These are phyloP conservation scores for Coemansia sp. DNA, from an alignment of 192 early-diverging fungal genomes.

Conservation along the genomic window DNA sequence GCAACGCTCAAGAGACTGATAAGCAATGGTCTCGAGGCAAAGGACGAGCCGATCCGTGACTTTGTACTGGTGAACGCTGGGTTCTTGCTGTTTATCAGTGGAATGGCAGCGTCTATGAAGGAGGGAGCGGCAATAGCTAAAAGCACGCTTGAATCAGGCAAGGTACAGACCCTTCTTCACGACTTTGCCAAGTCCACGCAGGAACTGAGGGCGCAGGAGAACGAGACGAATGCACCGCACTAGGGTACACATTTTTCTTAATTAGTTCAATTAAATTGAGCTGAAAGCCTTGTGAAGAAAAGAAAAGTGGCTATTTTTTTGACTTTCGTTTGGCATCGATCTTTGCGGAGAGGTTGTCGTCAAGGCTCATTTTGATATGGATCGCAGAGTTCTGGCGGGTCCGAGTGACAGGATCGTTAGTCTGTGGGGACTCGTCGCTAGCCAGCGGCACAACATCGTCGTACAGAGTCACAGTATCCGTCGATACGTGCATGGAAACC, in stretches of 20 bases:
- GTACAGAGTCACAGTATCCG: conserved; percentile 66
- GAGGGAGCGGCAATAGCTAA: conserved; percentile 78
- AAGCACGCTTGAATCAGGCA: conserved; percentile 69
- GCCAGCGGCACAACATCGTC: conserved; percentile 77
- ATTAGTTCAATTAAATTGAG: background rate
- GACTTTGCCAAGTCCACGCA: conserved; percentile 56
- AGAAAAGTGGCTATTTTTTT: background rate
- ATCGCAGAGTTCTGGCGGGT: conserved; percentile 66
- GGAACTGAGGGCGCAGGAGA: conserved; percentile 18
- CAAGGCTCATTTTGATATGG: conserved; percentile 61
- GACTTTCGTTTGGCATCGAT: conserved; percentile 15
- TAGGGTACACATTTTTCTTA: background rate
- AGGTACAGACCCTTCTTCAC: conserved; percentile 63
- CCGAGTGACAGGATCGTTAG: conserved; percentile 38
- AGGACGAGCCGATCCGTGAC: conserved; percentile 70
- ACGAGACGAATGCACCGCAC: background rate
- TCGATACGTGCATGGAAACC: conserved; percentile 59
- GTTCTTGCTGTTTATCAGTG: conserved; percentile 80
- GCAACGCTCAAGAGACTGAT: conserved; percentile 67
- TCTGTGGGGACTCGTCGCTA: conserved; percentile 37
- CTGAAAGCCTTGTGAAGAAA: background rate
- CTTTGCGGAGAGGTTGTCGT: conserved; percentile 8
- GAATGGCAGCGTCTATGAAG: conserved; percentile 66
- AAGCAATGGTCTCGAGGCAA: conserved; percentile 59
- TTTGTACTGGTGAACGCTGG: conserved; percentile 92